Evolutionary conservation across 495 filamentous ascomycete genomes (phyloP).

Genomic region (Beverwykella pulmonaria): DNA sequence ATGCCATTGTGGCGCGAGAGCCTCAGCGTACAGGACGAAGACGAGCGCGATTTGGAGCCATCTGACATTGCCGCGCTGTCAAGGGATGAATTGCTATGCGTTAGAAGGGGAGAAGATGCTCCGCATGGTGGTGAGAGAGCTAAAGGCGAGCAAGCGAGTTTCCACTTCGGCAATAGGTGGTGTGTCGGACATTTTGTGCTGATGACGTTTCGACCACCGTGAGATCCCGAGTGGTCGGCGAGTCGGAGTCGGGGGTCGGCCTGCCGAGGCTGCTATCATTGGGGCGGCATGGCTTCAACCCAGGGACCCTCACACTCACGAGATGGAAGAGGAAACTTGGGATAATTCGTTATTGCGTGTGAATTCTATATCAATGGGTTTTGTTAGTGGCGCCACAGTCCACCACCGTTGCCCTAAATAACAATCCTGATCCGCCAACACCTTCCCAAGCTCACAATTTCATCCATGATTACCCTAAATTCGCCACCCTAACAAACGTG

Average conservation of each 20-base stretch:
- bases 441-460: background rate
- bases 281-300: no score
- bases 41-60: conserved; percentile 36
- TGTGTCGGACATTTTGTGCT: conserved; percentile 10
- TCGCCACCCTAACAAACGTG: background rate
- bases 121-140: conserved; percentile 25
- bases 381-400: no score
- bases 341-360: no score
- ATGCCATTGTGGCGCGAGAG: background rate
- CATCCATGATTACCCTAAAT: background rate
- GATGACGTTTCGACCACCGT: conserved; percentile 12
- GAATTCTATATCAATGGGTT: no score
- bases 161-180: background rate
- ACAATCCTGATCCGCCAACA: no score
- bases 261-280: background rate
- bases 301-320: no score
- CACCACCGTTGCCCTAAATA: no score
- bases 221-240: background rate
- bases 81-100: conserved; percentile 14
- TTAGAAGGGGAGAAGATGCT: conserved; percentile 1
- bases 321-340: no score
- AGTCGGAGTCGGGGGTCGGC: background rate
- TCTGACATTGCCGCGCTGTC: conserved; percentile 38
- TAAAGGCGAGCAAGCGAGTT: background rate
- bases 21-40: conserved; percentile 39